phyloP scores from a whole-genome alignment of 768 basidiomycete genomes.

The Tricholomella constricta region DNA sequence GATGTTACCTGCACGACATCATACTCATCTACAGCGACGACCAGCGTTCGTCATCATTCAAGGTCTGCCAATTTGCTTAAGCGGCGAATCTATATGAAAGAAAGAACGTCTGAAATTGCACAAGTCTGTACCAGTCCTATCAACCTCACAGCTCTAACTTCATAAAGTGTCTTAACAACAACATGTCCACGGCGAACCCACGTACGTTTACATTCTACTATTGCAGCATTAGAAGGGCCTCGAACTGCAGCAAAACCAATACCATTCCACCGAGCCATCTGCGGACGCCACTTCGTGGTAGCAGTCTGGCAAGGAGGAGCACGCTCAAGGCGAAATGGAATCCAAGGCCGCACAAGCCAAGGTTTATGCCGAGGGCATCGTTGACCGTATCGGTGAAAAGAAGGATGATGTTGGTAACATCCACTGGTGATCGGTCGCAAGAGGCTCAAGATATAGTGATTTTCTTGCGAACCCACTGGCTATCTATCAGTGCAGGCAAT shows the following conservation, averaged over 20 bases:
- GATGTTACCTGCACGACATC: too few species aligned
- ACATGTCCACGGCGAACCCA: background rate
- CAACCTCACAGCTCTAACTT: background rate
- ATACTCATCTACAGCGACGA: too few species aligned
- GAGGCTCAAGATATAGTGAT: conserved; percentile 38
- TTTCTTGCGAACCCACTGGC: background rate
- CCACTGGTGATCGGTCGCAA: conserved; percentile 50
- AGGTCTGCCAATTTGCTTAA: too few species aligned
- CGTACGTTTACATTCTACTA: background rate
- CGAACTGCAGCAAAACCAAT: conserved; percentile 38
- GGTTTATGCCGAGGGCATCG: conserved; percentile 49
- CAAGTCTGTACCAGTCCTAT: too few species aligned
- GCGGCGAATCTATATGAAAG: too few species aligned
- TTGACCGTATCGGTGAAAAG: conserved; percentile 47
- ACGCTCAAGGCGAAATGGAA: conserved; percentile 51
- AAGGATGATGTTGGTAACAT: conserved; percentile 51
- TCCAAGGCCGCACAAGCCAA: conserved; percentile 52
- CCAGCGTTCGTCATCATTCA: background rate
- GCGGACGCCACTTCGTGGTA: conserved; percentile 49
- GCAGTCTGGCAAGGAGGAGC: conserved; percentile 51
- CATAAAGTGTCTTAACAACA: background rate
- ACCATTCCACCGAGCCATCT: conserved; percentile 44
- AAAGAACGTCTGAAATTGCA: too few species aligned
- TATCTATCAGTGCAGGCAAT: conserved; percentile 41
- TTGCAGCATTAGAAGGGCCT: background rate